Evolutionary conservation across 2,329 filamentous ascomycete species (phyloP), one percentile per base, ranked within the genome.

Genomic region (Pseudocercospora eumusae): DNA sequence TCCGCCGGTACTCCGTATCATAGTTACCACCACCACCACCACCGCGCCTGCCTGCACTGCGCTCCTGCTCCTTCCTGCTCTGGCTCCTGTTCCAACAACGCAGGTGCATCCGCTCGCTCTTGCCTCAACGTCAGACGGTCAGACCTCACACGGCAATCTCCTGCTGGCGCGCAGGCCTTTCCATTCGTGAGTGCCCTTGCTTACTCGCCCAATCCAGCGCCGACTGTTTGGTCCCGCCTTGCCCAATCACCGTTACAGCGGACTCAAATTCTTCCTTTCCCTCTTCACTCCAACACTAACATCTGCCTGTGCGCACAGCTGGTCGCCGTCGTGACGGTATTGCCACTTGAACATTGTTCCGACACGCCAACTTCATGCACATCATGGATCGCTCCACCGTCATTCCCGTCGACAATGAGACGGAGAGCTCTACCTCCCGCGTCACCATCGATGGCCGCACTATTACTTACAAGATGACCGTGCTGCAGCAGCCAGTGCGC

Each of bases 401-500:
- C 62, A 85, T 85, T 72, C 76, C 78, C 44, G 79, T 83, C 66
- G 75, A 79, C 63, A 86, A 86, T 73, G 84, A 87, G 79, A 85
- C 83, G 20, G 78, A 79, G 60, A 80, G 80, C 71, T 77, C 77
- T 27, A 76, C 79, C 62, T 78, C 77, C 64, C 82, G 89, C 56
- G 80, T 84, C 57, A 96, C 91, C 45, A 87, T 86, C 70, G 88
- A 89, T 70, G 91, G 91, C 65, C 87, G 90, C 69, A 86, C 83
- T 66, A 84, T 97, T 68, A 91, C 86, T 73, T 98, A 98, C 77
- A 83, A 85, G 67, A 81, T 98, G 76, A 87, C 86, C 63, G 92
- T 98, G 60, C 88, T 97, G 70, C 95, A 99, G 78, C 92, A 98
- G 76, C 95, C 95, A 20, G 90, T 96, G 79, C 90, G 93, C 72